These are phyloP conservation scores for Sphagnum tenellum DNA, from an alignment of 225 moss, liverwort and hornwort genomes.

Conservation along the genomic window DNA sequence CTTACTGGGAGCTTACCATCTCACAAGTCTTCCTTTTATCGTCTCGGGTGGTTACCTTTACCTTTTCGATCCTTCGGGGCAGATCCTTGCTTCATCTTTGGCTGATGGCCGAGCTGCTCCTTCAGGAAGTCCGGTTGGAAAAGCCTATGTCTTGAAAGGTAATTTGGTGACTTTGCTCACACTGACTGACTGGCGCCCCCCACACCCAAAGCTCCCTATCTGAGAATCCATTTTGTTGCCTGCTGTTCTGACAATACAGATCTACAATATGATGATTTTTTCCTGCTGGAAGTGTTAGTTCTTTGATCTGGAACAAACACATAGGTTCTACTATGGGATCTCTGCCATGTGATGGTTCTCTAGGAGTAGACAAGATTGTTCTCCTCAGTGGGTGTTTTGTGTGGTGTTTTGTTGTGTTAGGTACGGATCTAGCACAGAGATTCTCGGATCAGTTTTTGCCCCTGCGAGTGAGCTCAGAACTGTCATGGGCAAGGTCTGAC, in stretches of 20 bases:
- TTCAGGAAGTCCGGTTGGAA: slow-evolving; percentile 71
- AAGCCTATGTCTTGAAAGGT: slow-evolving; percentile 77
- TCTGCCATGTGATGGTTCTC: too few species aligned
- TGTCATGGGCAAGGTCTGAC: slow-evolving; percentile 54
- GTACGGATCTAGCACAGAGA: slow-evolving; percentile 63
- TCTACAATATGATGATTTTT: too few species aligned
- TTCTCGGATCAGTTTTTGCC: slow-evolving; percentile 78
- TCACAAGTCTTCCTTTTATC: slow-evolving; percentile 70
- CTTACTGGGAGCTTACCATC: slow-evolving; percentile 64
- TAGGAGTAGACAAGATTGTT: too few species aligned
- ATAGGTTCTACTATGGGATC: too few species aligned
- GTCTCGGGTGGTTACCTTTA: slow-evolving; percentile 75
- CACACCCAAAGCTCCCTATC: not conserved
- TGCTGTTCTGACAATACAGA: too few species aligned
- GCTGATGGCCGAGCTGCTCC: slow-evolving; percentile 53
- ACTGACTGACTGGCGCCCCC: not conserved
- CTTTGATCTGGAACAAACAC: too few species aligned
- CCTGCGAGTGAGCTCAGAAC: slow-evolving; percentile 37
- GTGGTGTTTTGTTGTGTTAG: slow-evolving; percentile 23
- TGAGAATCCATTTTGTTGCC: too few species aligned
- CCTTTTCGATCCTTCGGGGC: slow-evolving; percentile 83
- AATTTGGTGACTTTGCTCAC: too few species aligned
- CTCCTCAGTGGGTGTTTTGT: too few species aligned
- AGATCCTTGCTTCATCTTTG: slow-evolving; percentile 56
- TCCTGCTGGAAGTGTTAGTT: too few species aligned